Base-by-base conservation (phyloP, 192 early-diverging fungal genomes). In the Chytriomyces confervae region DNA sequence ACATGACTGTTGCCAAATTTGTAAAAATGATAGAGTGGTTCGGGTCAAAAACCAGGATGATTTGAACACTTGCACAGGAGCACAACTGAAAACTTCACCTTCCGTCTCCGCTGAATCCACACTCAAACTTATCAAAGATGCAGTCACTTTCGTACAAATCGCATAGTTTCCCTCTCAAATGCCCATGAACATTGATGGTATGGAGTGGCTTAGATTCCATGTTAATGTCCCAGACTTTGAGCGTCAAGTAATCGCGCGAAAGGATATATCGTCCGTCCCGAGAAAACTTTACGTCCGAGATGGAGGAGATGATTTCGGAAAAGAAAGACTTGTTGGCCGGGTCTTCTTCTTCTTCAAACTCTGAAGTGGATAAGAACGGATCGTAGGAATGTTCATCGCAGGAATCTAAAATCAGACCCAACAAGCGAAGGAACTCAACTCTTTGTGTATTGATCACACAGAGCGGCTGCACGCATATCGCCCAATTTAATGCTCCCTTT, bases 111-210 rank as follows among this genome's bases (percentile, higher is more conserved):
- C 95, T 96, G 77, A 98, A 95, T 45, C 90, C 95, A 87, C 97
- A 98, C 84, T 99, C 98, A 77, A 99, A 99, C 87, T 99, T 99
- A 90, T 99, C 98, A 89, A 99, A 99, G 84, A 99, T 99, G 82
- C 95, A 97, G 84, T 99, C 97, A 86, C 96, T 99, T 79, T 99
- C 97, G 88, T 99, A 99, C 24, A 99, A 85, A 79, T 99, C 98
- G 84, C 98, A 99, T 53, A 99, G 88, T 83, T 97, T 98, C 83
- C 92, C 91, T 82, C 92, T 90, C 46, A 99, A 86, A 71, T 97
- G 93, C 79, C 98, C 96, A 84, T 99, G 98, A 45, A 99, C 95
- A 77, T 91, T 93, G 86, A 99, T 98, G 16, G 95, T 94, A 80
- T 96, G 92, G 27, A 99, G 89, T 5, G 98, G 98, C 79, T 91